Evolutionary conservation across 1,139 yeast species (phyloP).

Genomic region (Protomyces gravidus): DNA sequence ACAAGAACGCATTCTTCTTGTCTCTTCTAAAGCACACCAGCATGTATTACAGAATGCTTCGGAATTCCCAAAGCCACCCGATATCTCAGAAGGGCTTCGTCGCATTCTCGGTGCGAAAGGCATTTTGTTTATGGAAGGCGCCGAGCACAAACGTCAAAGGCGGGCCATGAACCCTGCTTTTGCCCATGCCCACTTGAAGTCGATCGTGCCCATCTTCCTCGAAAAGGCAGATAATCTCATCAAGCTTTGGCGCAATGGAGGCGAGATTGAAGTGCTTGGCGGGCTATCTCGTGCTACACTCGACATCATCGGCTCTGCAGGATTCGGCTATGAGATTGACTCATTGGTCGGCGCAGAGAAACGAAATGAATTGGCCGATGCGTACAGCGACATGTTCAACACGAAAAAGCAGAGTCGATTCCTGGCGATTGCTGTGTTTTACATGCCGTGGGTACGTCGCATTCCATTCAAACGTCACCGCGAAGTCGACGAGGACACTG

Average conservation of each 20-base stretch:
- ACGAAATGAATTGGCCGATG: conserved; percentile 28
- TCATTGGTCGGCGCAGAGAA: conserved; percentile 10
- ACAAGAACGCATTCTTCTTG: conserved; percentile 24
- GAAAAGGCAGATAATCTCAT: conserved; percentile 29
- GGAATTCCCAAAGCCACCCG: conserved; percentile 30
- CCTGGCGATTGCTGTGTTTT: conserved; percentile 9
- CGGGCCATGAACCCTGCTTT: conserved; percentile 32
- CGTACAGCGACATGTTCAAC: conserved; percentile 28
- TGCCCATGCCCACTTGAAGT: conserved; percentile 29
- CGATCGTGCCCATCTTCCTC: conserved; percentile 32
- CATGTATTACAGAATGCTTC: conserved; percentile 31
- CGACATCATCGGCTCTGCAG: conserved; percentile 32
- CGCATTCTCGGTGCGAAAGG: conserved; percentile 32
- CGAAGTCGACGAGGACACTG: conserved; percentile 14
- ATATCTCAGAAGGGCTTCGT: conserved; percentile 16
- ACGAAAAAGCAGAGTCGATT: conserved; percentile 9
- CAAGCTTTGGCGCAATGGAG: conserved; percentile 17
- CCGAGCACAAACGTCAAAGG: conserved; percentile 31
- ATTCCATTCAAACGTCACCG: conserved; percentile 21
- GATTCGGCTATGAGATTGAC: conserved; percentile 32
- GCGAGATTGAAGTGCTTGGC: conserved; percentile 21
- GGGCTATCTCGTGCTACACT: conserved; percentile 32
- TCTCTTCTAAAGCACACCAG: conserved; percentile 29
- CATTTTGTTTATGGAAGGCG: conserved; percentile 33
- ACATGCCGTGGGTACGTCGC: conserved; percentile 12